These are phyloP conservation scores for Myriosclerotinia duriaeana DNA, from an alignment of 2,329 filamentous ascomycete genomes.

Conservation along the genomic window DNA sequence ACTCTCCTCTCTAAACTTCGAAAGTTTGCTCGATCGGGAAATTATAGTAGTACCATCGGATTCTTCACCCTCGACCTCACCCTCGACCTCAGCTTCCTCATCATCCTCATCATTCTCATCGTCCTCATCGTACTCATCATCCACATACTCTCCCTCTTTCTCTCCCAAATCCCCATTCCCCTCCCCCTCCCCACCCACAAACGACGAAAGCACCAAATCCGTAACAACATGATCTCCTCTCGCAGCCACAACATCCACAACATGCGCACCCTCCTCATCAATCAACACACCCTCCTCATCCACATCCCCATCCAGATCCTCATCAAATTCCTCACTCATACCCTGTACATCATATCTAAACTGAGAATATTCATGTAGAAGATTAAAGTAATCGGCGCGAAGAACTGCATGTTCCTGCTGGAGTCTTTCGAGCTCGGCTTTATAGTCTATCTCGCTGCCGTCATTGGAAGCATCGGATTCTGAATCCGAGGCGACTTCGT, in stretches of 20 bases:
- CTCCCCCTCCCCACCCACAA: background rate
- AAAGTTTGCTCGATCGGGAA: background rate
- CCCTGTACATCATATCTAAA: constrained; percentile 1
- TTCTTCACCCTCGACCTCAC: background rate
- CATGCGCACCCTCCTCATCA: background rate
- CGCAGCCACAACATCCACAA: background rate
- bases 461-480: background rate
- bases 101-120: background rate
- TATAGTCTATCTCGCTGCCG: background rate
- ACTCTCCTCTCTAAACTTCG: background rate
- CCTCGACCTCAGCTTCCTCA: too few relatives aligned
- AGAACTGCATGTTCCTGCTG: background rate
- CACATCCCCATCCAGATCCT: background rate
- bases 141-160: background rate
- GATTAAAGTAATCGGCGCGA: background rate
- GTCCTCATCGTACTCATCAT: background rate
- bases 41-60: background rate
- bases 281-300: background rate
- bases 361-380: background rate
- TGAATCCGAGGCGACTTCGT: constrained; percentile 20
- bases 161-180: background rate
- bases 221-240: background rate
- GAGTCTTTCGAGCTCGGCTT: background rate
- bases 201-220: background rate
- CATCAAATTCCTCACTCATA: background rate